These are phyloP conservation scores for Kluyveromyces lactis DNA, from an alignment of 805 yeast genomes.

Conservation along the genomic window DNA sequence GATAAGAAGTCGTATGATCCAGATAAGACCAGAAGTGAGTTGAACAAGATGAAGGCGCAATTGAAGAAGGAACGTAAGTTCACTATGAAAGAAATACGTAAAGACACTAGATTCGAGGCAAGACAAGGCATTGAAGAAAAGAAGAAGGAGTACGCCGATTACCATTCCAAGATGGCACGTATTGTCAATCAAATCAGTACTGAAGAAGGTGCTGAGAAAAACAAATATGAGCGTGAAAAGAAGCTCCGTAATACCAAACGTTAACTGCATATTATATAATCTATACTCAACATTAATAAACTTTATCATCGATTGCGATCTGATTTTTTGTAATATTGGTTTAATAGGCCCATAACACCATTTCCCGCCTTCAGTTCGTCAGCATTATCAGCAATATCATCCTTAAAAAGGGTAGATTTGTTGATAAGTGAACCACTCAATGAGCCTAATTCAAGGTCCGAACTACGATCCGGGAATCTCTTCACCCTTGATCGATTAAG, in stretches of 20 bases:
- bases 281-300: neutral
- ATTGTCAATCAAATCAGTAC: constrained; percentile 83
- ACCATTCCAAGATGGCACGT: constrained; percentile 84
- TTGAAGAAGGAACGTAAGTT: constrained; percentile 88
- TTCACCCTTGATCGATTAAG: neutral
- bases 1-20: constrained; percentile 88
- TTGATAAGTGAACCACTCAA: constrained; percentile 40
- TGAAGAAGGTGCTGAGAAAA: constrained; percentile 91
- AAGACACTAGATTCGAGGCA: constrained; percentile 78
- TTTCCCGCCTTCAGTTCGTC: constrained; percentile 8
- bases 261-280: constrained; percentile 8
- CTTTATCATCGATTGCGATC: constrained; percentile 20
- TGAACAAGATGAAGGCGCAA: constrained; percentile 72
- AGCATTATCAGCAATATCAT: constrained; percentile 5
- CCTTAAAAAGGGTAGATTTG: constrained; percentile 23
- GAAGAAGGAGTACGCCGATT: constrained; percentile 64
- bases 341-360: constrained; percentile 74
- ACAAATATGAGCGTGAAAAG: constrained; percentile 83
- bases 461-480: neutral
- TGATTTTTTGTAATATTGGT: constrained; percentile 59
- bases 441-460: constrained; percentile 3
- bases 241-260: constrained; percentile 47
- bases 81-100: constrained; percentile 82
- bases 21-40: constrained; percentile 72
- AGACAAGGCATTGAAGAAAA: constrained; percentile 75